phyloP scores from a whole-genome alignment of 1,284 basidiomycete genomes.

The Moniliella sp. region DNA sequence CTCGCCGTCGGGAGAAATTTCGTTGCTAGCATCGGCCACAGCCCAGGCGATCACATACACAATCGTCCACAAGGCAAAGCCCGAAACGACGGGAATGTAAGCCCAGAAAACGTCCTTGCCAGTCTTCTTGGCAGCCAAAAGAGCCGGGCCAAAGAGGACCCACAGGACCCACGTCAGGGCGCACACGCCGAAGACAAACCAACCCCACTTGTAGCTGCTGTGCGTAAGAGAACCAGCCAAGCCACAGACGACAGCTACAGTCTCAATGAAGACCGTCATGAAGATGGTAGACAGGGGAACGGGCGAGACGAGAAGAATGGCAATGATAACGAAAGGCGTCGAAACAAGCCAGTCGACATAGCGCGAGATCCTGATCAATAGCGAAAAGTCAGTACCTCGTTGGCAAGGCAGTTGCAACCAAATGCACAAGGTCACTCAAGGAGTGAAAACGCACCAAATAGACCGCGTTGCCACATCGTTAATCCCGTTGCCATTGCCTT shows the following conservation, averaged over 20 bases:
- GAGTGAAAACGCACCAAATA: no score
- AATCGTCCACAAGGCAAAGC: no score
- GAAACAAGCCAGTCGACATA: slow-evolving; percentile 36
- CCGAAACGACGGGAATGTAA: no score
- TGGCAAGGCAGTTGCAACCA: no score
- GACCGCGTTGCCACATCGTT: no score
- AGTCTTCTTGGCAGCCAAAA: slow-evolving; percentile 35
- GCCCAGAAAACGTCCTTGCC: no score
- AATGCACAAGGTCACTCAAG: no score
- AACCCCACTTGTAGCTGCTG: slow-evolving; percentile 41
- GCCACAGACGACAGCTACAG: slow-evolving; percentile 39
- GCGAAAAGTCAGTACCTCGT: no score
- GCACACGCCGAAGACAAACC: no score
- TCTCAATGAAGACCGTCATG: slow-evolving; percentile 41
- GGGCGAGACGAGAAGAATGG: slow-evolving; percentile 41
- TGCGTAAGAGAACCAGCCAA: slow-evolving; percentile 41
- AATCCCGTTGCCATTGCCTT: no score
- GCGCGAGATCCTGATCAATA: no score
- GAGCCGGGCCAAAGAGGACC: slow-evolving; percentile 30
- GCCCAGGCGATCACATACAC: slow-evolving; percentile 41
- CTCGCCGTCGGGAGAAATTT: slow-evolving; percentile 37
- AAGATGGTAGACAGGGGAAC: slow-evolving; percentile 42
- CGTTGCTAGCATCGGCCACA: slow-evolving; percentile 40
- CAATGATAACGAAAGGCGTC: slow-evolving; percentile 42
- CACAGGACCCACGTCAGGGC: no score